Percentiles rank a stretch among this genome's conserved stretches.
These are phyloP conservation scores for Termitomyces sp. DNA, from an alignment of 768 basidiomycete genomes.

Conservation along the genomic window DNA sequence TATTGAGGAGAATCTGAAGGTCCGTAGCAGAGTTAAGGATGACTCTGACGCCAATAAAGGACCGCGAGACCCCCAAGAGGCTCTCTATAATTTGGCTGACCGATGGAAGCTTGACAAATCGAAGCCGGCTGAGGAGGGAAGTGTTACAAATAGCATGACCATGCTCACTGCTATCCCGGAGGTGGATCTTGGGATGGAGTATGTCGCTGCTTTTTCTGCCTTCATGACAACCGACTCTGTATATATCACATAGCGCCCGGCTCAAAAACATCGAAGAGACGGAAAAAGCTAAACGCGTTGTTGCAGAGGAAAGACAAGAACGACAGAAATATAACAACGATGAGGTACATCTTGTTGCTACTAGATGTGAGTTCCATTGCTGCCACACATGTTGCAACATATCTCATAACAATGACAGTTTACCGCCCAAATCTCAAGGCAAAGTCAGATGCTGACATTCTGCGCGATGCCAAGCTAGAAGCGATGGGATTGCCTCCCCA, in stretches of 20 bases:
- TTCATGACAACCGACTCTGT: not conserved
- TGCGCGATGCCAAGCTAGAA: constrained; percentile 82
- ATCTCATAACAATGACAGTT: constrained; percentile 39
- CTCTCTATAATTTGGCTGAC: constrained; percentile 68
- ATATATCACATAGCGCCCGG: constrained; percentile 51
- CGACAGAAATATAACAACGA: constrained; percentile 50
- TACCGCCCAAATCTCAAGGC: constrained; percentile 78
- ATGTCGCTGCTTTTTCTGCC: constrained; percentile 25
- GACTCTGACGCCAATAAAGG: constrained; percentile 35
- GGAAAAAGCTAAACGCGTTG: constrained; percentile 88
- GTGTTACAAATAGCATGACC: constrained; percentile 84
- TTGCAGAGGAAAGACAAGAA: constrained; percentile 68
- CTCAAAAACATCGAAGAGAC: constrained; percentile 97
- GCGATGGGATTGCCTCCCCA: constrained; percentile 73
- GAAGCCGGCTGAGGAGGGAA: constrained; percentile 78
- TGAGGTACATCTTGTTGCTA: constrained; percentile 79
- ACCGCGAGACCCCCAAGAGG: constrained; percentile 68
- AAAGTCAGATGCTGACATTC: constrained; percentile 83
- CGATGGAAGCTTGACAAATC: constrained; percentile 55
- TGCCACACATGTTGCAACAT: not conserved
- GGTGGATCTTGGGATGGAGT: constrained; percentile 99
- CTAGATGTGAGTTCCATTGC: constrained; percentile 65
- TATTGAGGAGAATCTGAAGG: constrained; percentile 88
- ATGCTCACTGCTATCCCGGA: constrained; percentile 99
- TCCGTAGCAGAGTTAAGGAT: constrained; percentile 54